Base-by-base conservation (phyloP, 2,329 filamentous ascomycete genomes). In the Daldinia sp. region DNA sequence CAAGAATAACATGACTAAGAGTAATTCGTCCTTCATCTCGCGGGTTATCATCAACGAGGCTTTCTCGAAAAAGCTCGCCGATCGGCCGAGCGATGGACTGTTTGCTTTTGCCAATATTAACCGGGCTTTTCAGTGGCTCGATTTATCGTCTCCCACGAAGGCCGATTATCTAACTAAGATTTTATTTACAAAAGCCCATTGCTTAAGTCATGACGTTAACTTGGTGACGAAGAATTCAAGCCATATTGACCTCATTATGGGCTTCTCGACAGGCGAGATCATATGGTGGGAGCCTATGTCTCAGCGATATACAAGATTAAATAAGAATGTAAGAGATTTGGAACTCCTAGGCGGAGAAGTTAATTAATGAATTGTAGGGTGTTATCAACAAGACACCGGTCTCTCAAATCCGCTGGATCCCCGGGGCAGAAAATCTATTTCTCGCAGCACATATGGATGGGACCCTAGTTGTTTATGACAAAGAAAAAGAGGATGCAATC, bases 281-380 rank as follows among this genome's bases (percentile, higher is more conserved):
- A 95, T 99, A 69, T 99, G 96, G 96, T 98, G 96, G 84, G 96
- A 99, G 80, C 94, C 96, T 10, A 93, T 98, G 76, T 95, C 94
- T 42, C 95, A 98, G 76, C 94, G 97, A 78, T 99, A 99, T 80
- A 93, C 93, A 2, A 90, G 96, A 20, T 86, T 99, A 75, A 99
- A 99, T 78, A 99, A 99, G 82, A 98, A 98, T 79, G 91, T 92
- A 81, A 74, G 86, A n/a, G 30, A 26, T 70, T 46, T 20, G 68
- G 12, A 56, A 15, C n/a, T 35, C 48, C 33, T 6, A 18, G n/a
- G 23, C 9, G 12, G 3, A 26, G 33, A 50, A 44, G n/a, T 37
- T 26, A 41, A 66, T 42, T 63, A 58, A 59, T 44, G 48, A 60
- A 65, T 70, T n/a, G 12, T 64, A 93, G 90, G 95, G 95, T 26